Evolutionary conservation across 1,284 basidiomycete species (phyloP).

Genomic region (Vanrija sp.): DNA sequence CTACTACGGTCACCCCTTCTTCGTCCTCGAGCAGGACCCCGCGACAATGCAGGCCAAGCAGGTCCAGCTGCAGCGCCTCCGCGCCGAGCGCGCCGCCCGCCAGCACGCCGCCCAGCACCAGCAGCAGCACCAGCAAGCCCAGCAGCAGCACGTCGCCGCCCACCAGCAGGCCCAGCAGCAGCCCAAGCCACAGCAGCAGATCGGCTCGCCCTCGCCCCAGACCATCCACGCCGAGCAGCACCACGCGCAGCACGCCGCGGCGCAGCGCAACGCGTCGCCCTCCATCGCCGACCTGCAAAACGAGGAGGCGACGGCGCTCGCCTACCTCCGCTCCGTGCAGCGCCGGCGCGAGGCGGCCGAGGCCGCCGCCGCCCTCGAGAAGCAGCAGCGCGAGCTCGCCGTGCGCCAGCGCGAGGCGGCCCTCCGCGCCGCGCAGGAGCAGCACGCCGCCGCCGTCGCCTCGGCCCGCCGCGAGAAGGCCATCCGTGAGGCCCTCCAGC

Average conservation of each 20-base stretch:
- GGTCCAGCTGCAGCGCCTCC: neutral
- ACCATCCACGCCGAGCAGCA: neutral
- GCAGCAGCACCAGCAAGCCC: neutral
- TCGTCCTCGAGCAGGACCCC: neutral
- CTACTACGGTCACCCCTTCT: conserved; percentile 17
- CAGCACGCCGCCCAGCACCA: neutral
- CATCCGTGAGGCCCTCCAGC: conserved; percentile 8
- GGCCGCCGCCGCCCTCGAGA: conserved; percentile 23
- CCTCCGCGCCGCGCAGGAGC: conserved; percentile 14
- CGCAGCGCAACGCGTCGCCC: neutral
- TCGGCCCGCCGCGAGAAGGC: conserved; percentile 16
- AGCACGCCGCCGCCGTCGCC: conserved; percentile 8
- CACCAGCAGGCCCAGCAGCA: conserved; percentile 1
- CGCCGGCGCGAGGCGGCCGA: conserved; percentile 34
- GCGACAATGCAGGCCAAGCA: neutral
- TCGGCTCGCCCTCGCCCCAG: neutral
- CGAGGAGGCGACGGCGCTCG: conserved; percentile 41
- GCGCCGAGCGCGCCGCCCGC: neutral
- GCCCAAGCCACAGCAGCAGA: neutral
- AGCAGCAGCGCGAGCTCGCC: conserved; percentile 13
- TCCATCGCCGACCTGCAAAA: conserved; percentile 19
- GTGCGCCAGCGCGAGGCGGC: conserved; percentile 12
- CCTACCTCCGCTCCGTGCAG: conserved; percentile 38
- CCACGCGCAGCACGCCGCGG: neutral
- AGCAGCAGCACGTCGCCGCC: neutral